Percentiles rank a stretch among this genome's conserved stretches.
Evolutionary conservation across 148 eudicot genomes (phyloP).

Genomic region (Camellia granthamiana): DNA sequence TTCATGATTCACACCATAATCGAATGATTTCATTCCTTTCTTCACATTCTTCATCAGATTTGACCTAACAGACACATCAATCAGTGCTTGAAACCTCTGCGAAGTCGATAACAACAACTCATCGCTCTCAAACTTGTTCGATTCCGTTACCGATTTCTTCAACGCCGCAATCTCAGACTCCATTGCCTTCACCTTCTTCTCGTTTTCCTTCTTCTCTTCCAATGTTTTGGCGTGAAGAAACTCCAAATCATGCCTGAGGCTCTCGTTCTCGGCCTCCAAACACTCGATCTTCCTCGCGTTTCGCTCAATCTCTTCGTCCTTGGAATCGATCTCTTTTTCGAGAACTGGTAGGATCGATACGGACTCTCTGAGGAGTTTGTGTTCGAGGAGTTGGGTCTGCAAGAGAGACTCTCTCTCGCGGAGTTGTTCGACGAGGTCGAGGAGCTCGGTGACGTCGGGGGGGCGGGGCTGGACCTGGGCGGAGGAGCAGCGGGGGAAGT

Average conservation of each 20-base stretch:
- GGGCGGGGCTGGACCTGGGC: slow-evolving; percentile 92
- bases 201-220: slow-evolving; percentile 42
- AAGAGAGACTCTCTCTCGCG: slow-evolving; percentile 65
- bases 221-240: slow-evolving; percentile 30
- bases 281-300: slow-evolving; percentile 30
- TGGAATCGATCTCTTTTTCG: slow-evolving; percentile 53
- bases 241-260: slow-evolving; percentile 50
- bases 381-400: slow-evolving; percentile 62
- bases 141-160: slow-evolving; percentile 22
- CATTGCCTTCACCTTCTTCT: slow-evolving; percentile 28
- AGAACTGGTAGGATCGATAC: slow-evolving; percentile 69
- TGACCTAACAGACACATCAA: slow-evolving; percentile 44
- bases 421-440: slow-evolving; percentile 69
- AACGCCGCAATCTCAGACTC: slow-evolving; percentile 34
- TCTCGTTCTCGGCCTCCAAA: slow-evolving; percentile 55
- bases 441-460: slow-evolving; percentile 71
- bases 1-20: slow-evolving; percentile 8
- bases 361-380: slow-evolving; percentile 65
- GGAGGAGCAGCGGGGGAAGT: slow-evolving; percentile 75
- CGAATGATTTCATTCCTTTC: slow-evolving; percentile 17
- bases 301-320: slow-evolving; percentile 30
- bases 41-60: slow-evolving; percentile 44
- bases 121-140: slow-evolving; percentile 23
- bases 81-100: slow-evolving; percentile 52
- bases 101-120: slow-evolving; percentile 44